Evolutionary conservation across 2,329 filamentous ascomycete genomes (phyloP), one percentile per base, ranked within the genome.

Genomic region (Thelonectria rubi): DNA sequence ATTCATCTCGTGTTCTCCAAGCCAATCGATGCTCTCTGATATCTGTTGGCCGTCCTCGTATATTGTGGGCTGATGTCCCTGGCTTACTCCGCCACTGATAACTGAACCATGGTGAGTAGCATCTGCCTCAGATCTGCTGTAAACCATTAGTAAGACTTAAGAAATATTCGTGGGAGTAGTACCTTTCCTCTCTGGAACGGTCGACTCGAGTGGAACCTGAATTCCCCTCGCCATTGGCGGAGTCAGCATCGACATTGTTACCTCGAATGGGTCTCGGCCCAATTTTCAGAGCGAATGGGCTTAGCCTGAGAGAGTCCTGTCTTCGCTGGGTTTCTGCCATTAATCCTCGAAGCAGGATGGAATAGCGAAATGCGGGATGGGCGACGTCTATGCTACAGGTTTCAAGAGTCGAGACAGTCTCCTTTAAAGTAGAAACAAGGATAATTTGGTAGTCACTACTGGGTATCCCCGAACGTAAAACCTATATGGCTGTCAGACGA

Each of bases 341-440:
- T 2, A 60, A 18, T 21, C 51, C 58, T 26, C 52, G 46, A 18
- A 60, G 52, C 7, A 60, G 15, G 12, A 60, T 56, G 3, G 58
- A 39, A 5, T 60, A 60, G 4, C 52, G 58, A n/a, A 60, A 46
- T n/a, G 58, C 58, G 7, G 58, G 58, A 8, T 60, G 58, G 5
- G 58, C 58, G 1, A 45, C 39, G 21, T 60, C 58, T 21, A 60
- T 60, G 11, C 52, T 56, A 12, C 52, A 60, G 17, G 24, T n/a
- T 39, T 56, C 32, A 1, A 60, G 39, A 6, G 34, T 37, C 0
- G 18, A 17, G 1, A 56, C 46, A 1, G 58, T 60, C 26, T 60
- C 58, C 39, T 56, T 60, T 2, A 60, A 24, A 14, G 58, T 60
- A 9, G 46, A 45, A 14, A 53, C 45, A 5, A 60, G 51, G 10